Percentiles rank a stretch among this genome's conserved stretches.
These are phyloP conservation scores for Alisma plantagoaquatica DNA, from an alignment of 106 monocot species.

Conservation along the genomic window DNA sequence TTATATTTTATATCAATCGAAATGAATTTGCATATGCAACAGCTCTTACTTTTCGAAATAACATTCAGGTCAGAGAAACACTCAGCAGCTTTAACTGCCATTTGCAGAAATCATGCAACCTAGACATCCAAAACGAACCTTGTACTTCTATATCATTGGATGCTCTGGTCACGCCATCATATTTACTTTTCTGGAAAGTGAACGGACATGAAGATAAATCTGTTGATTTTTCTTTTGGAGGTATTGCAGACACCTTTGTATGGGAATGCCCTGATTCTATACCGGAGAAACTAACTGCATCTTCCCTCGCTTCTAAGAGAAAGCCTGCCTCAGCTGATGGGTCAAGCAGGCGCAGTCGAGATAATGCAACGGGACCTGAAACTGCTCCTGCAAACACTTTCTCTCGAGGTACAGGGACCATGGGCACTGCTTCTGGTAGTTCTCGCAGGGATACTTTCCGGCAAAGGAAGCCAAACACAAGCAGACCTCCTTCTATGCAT, in stretches of 20 bases:
- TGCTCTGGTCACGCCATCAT: slow-evolving; percentile 17
- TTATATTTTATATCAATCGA: too few relatives aligned
- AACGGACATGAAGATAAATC: slow-evolving; percentile 27
- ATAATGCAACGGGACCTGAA: slow-evolving; percentile 48
- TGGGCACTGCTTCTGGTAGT: slow-evolving; percentile 34
- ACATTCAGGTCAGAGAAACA: too few relatives aligned
- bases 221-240: slow-evolving; percentile 14
- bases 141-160: slow-evolving; percentile 7
- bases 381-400: slow-evolving; percentile 36
- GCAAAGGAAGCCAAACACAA: slow-evolving; percentile 96
- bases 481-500: slow-evolving; percentile 99
- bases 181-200: slow-evolving; percentile 37
- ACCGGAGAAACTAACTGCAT: slow-evolving; percentile 34
- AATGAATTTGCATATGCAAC: slow-evolving; percentile 11
- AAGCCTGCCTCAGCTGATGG: slow-evolving; percentile 52
- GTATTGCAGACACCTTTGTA: slow-evolving; percentile 49
- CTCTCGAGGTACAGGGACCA: slow-evolving; percentile 36
- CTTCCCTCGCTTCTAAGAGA: slow-evolving; percentile 45
- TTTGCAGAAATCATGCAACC: too few relatives aligned
- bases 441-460: slow-evolving; percentile 93
- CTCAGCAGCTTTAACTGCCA: too few relatives aligned
- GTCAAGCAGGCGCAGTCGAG: slow-evolving; percentile 46
- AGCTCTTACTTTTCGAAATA: too few relatives aligned
- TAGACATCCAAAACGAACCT: too few relatives aligned
- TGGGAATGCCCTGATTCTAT: slow-evolving; percentile 86